phyloP scores from a whole-genome alignment of 2,329 filamentous ascomycete genomes.

The Kalaharituber pfeilii region DNA sequence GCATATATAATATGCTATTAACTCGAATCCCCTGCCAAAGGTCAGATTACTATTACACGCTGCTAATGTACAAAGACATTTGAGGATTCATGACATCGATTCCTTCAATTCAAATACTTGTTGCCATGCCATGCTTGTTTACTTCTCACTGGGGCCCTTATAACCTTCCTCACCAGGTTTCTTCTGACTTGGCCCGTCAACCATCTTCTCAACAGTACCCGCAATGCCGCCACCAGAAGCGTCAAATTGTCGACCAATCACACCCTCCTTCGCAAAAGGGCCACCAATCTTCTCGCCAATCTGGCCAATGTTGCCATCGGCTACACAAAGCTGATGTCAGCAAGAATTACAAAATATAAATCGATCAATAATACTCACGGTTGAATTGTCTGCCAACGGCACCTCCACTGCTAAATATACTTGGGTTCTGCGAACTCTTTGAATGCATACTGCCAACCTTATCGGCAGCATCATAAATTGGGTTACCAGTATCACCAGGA shows the following conservation, averaged over 20 bases:
- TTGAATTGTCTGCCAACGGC: conserved; percentile 41
- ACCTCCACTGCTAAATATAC: conserved; percentile 34
- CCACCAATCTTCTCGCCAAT: conserved; percentile 36
- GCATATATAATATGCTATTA: too few species aligned
- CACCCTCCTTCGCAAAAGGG: conserved; percentile 35
- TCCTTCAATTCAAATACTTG: too few species aligned
- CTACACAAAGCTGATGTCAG: background rate
- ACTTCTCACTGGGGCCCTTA: background rate
- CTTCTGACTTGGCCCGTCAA: conserved; percentile 28
- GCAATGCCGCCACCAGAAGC: conserved; percentile 37
- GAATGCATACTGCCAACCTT: background rate
- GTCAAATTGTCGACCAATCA: conserved; percentile 39
- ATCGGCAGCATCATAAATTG: background rate
- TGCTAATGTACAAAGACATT: too few species aligned
- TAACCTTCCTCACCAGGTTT: conserved; percentile 1
- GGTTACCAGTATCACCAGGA: background rate
- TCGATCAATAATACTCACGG: conserved; percentile 24
- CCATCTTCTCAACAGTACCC: conserved; percentile 35
- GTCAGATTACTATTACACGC: too few species aligned
- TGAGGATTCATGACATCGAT: too few species aligned
- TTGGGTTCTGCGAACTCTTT: conserved; percentile 18
- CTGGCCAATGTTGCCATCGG: conserved; percentile 34
- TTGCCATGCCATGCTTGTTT: too few species aligned
- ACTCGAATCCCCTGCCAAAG: too few species aligned
- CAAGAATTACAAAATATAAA: too few species aligned